These are phyloP conservation scores for Cordia subcordata DNA, from an alignment of 257 asterid species.

Conservation along the genomic window DNA sequence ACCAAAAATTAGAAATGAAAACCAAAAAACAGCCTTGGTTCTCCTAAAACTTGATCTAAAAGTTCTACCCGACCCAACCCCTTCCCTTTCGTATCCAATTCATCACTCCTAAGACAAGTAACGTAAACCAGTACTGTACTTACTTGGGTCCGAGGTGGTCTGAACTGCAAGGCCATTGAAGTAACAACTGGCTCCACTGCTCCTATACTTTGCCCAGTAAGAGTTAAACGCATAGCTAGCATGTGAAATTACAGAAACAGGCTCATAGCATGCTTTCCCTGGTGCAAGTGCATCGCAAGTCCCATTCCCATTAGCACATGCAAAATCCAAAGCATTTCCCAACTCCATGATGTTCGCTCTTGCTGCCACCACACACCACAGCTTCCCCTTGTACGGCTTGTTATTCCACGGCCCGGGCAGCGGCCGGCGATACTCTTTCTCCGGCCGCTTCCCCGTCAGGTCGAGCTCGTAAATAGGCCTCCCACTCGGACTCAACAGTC, in stretches of 20 bases:
- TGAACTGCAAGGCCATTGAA: constrained; percentile 34
- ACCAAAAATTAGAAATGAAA: too few species aligned
- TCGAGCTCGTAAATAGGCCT: constrained; percentile 54
- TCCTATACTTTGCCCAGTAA: constrained; percentile 53
- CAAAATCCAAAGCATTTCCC: constrained; percentile 34
- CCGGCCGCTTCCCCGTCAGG: constrained; percentile 35
- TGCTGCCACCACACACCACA: constrained; percentile 61
- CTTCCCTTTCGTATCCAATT: too few species aligned
- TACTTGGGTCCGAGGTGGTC: constrained; percentile 31
- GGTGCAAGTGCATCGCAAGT: constrained; percentile 63
- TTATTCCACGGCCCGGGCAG: constrained; percentile 38
- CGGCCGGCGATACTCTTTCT: constrained; percentile 5
- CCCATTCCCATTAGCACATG: constrained; percentile 41
- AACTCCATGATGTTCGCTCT: constrained; percentile 17
- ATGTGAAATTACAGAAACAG: constrained; percentile 43
- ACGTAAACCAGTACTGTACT: too few species aligned
- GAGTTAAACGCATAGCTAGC: constrained; percentile 85
- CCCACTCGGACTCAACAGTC: constrained; percentile 40
- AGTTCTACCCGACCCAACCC: too few species aligned
- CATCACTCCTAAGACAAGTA: too few species aligned
- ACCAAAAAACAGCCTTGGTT: too few species aligned
- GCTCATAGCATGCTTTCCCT: constrained; percentile 53
- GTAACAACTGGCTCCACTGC: constrained; percentile 21
- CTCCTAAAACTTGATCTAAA: too few species aligned
- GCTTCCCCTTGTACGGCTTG: constrained; percentile 46